Conservation (phyloP, 208 protist species). For the Trypanosoma boissoni region DNA sequence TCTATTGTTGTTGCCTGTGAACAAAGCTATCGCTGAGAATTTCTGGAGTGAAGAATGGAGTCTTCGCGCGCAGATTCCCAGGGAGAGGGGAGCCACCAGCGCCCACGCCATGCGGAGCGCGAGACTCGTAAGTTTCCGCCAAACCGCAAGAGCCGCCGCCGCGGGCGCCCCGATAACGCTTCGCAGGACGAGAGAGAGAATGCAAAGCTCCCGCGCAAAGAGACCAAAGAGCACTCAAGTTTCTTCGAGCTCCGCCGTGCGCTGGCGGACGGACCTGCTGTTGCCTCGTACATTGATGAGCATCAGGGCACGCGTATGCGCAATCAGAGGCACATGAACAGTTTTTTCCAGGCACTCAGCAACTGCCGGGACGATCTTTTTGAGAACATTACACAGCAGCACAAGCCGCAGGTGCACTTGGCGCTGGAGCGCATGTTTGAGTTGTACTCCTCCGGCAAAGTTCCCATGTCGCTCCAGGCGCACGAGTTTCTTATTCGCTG, state of each 20-base stretch:
- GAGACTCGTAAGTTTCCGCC: too few species aligned
- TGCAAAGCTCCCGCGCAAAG: slow-evolving; percentile 26
- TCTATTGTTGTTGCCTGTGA: slow-evolving; percentile 11
- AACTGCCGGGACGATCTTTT: slow-evolving; percentile 48
- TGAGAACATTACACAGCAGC: slow-evolving; percentile 33
- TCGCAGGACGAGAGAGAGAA: slow-evolving; percentile 12
- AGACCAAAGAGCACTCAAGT: slow-evolving; percentile 44
- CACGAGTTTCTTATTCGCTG: slow-evolving; percentile 87
- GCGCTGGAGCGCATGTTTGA: slow-evolving; percentile 64
- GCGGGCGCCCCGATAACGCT: slow-evolving; percentile 6
- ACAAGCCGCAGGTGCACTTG: slow-evolving; percentile 52
- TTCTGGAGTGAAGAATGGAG: too few species aligned
- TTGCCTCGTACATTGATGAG: slow-evolving; percentile 59
- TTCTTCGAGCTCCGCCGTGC: slow-evolving; percentile 51
- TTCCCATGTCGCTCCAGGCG: slow-evolving; percentile 36
- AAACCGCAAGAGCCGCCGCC: background rate
- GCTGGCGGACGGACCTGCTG: slow-evolving; percentile 39
- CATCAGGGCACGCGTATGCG: slow-evolving; percentile 43
- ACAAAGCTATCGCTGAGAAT: too few species aligned
- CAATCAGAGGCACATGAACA: slow-evolving; percentile 49
- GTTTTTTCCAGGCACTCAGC: slow-evolving; percentile 75
- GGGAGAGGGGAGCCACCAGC: too few species aligned
- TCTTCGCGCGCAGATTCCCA: too few species aligned
- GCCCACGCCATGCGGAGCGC: too few species aligned
- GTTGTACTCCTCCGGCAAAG: slow-evolving; percentile 33